Percentiles rank a stretch among this genome's conserved stretches.
phyloP scores from a whole-genome alignment of 176 grass and related monocot species.

The Phyllostachys edulis region DNA sequence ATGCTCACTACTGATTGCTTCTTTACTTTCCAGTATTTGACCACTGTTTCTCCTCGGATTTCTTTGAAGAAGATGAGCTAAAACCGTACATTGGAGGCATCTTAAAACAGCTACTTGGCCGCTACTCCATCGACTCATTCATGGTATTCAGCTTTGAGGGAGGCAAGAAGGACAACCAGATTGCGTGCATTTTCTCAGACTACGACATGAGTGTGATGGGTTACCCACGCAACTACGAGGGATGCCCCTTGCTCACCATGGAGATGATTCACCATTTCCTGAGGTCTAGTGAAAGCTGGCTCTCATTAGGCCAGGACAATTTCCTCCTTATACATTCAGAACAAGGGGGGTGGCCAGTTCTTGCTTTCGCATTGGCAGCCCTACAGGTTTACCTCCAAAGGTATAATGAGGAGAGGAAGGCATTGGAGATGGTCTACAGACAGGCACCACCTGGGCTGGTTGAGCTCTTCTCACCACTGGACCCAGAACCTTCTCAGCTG shows the following conservation, averaged over 20 bases:
- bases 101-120: constrained; percentile 64
- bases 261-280: constrained; percentile 95
- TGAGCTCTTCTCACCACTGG: constrained; percentile 70
- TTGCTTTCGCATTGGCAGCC: constrained; percentile 80
- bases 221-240: constrained; percentile 83
- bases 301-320: constrained; percentile 76
- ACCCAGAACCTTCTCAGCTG: constrained; percentile 81
- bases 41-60: constrained; percentile 74
- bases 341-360: constrained; percentile 77
- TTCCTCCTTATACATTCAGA: constrained; percentile 80
- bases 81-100: constrained; percentile 65
- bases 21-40: constrained; percentile 69
- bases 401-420: constrained; percentile 64
- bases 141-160: constrained; percentile 90
- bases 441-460: constrained; percentile 67
- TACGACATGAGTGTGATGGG: constrained; percentile 78
- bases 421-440: constrained; percentile 68
- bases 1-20: constrained; percentile 18
- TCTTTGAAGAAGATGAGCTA: constrained; percentile 66
- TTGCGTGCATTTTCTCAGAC: constrained; percentile 75
- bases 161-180: constrained; percentile 58
- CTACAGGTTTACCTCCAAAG: constrained; percentile 72
- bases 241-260: constrained; percentile 83
- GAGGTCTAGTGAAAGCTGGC: constrained; percentile 92
- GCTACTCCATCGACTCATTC: constrained; percentile 74